phyloP scores from a whole-genome alignment of 805 yeast genomes.

The Candida dajiaensis region DNA sequence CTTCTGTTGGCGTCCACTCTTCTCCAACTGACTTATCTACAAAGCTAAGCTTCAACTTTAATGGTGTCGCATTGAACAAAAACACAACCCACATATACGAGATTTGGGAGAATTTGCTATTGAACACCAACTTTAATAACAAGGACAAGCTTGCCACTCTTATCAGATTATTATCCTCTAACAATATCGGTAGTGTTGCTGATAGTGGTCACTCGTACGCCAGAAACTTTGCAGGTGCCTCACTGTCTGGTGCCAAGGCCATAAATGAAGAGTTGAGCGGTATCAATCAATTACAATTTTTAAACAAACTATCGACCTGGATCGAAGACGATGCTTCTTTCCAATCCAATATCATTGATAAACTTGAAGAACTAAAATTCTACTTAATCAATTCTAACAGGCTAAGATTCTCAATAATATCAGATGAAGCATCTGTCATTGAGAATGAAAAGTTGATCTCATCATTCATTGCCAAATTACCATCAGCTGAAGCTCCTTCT shows the following conservation, averaged over 20 bases:
- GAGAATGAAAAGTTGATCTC: constrained; percentile 26
- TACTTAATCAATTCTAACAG: constrained; percentile 36
- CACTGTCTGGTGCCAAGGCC: constrained; percentile 52
- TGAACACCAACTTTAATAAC: constrained; percentile 61
- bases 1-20: constrained; percentile 52
- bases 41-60: constrained; percentile 46
- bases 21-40: constrained; percentile 48
- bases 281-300: constrained; percentile 67
- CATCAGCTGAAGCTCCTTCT: constrained; percentile 9
- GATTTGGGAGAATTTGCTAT: constrained; percentile 63
- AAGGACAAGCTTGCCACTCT: constrained; percentile 66
- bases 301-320: constrained; percentile 50
- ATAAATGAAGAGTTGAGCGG: constrained; percentile 66
- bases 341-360: constrained; percentile 57
- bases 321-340: constrained; percentile 43
- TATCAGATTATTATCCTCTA: constrained; percentile 68
- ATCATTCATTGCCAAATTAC: constrained; percentile 24
- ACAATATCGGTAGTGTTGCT: constrained; percentile 72
- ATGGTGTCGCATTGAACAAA: constrained; percentile 65
- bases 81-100: constrained; percentile 57
- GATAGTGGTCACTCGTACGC: constrained; percentile 89
- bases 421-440: constrained; percentile 38
- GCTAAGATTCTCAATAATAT: constrained; percentile 51
- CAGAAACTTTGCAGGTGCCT: constrained; percentile 56
- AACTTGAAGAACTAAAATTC: constrained; percentile 46